These are phyloP conservation scores for Cercophora scortea DNA, from an alignment of 495 filamentous ascomycete genomes.

Conservation along the genomic window DNA sequence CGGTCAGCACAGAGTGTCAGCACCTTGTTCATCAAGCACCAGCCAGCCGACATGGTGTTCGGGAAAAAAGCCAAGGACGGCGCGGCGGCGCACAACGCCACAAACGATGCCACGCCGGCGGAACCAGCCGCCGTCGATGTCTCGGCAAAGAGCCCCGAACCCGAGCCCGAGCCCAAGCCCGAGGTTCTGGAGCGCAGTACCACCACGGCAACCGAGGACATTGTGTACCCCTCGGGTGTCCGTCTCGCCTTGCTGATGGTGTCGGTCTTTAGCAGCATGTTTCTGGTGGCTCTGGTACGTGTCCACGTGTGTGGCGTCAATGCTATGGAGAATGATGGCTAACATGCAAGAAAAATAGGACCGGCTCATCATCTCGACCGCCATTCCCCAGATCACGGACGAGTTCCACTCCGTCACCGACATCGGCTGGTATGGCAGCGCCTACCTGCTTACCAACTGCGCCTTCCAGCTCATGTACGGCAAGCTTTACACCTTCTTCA, in stretches of 20 bases:
- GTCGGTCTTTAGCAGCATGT: constrained; percentile 26
- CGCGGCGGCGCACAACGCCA: not conserved
- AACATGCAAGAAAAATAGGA: constrained; percentile 12
- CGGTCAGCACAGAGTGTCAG: too few species aligned
- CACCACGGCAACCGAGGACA: constrained; percentile 12
- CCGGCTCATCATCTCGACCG: constrained; percentile 37
- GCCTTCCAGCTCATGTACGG: constrained; percentile 40
- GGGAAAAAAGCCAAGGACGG: not conserved
- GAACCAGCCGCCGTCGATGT: not conserved
- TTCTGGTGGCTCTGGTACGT: constrained; percentile 26
- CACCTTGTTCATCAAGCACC: too few species aligned
- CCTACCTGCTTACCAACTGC: constrained; percentile 42
- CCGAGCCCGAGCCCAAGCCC: not conserved
- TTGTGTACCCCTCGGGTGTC: constrained; percentile 21
- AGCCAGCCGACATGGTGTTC: not conserved
- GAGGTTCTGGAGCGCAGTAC: constrained; percentile 1
- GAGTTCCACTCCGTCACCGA: constrained; percentile 40
- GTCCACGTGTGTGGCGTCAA: too few species aligned
- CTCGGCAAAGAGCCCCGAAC: not conserved
- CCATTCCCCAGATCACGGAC: constrained; percentile 44
- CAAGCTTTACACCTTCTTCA: constrained; percentile 41
- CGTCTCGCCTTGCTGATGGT: constrained; percentile 19
- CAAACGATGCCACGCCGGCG: not conserved
- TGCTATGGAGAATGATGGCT: too few species aligned
- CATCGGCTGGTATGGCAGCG: constrained; percentile 49